Evolutionary conservation across 176 grass and related monocot genomes (phyloP), one percentile per base, ranked within the genome.

Genomic region (Ampelocalamus luodianensis): DNA sequence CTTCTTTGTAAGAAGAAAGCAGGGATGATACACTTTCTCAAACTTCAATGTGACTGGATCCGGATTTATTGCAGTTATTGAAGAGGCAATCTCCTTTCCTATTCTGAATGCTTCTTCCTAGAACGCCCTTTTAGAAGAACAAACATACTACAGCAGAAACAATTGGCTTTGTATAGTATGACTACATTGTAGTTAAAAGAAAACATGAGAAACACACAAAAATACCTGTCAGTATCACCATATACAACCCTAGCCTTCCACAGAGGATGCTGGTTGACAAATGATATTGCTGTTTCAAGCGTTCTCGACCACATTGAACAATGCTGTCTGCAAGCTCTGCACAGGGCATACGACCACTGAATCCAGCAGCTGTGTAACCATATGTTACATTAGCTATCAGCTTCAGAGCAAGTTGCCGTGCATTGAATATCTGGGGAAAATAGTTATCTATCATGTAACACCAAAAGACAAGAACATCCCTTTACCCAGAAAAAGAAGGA

Each of bases 221-320:
- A 71, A 67, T 95, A 98, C 95, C 95, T 98, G 85, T 98, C 95
- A 74, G 95, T 95, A 85, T 98, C 95, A 85, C 95, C 95, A 93
- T 98, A 98, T 43, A 98, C 93, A 83, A 98, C 95, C 85, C 87
- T 94, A 70, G 95, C 95, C 37, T 93, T 93, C 95, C 93, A 98
- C 24, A 70, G 88, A 61, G 87, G 91, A 85, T 98, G 89, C 46
- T 90, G 82, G 85, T 95, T 98, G 49, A 95, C 89, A 80, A 95
- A 93, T 88, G 84, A 93, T 77, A 92, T 98, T 82, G 93, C 89
- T 79, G 89, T 94, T 92, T 98, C 95, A 87, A 98, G 93, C 8
- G 95, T 95, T 87, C 91, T 91, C 95, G 90, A 64, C 95, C 95
- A 91, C 93, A 98, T 40, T 98, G 93, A 77, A 98, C 95, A 82